Percentiles rank a stretch among this genome's conserved stretches.
These are phyloP conservation scores for Penicillium sp. DNA, from an alignment of 2,329 filamentous ascomycete species.

Conservation along the genomic window DNA sequence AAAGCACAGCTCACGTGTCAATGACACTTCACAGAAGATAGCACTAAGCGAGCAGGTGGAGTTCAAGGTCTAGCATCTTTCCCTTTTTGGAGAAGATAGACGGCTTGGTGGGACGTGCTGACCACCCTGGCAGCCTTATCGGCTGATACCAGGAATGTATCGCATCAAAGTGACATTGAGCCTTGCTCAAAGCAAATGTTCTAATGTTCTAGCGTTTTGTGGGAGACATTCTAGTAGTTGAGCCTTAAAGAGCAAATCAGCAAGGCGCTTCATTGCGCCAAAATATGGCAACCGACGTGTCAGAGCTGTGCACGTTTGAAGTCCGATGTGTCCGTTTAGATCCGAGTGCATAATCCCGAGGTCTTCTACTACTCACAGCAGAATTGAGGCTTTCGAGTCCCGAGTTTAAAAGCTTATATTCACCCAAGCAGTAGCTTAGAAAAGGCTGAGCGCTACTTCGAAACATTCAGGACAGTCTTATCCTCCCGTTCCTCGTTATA, in stretches of 20 bases:
- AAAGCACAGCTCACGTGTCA: too few relatives aligned
- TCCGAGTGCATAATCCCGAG: not conserved
- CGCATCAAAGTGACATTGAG: too few relatives aligned
- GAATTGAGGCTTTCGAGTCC: constrained; percentile 38
- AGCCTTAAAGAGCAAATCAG: too few relatives aligned
- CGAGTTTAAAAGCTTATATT: constrained; percentile 11
- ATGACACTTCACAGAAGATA: too few relatives aligned
- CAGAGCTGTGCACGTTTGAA: constrained; percentile 23
- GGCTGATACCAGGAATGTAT: not conserved
- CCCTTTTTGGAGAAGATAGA: not conserved
- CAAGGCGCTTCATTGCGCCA: too few relatives aligned
- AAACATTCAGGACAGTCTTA: too few relatives aligned
- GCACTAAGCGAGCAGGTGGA: not conserved
- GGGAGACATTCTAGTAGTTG: not conserved
- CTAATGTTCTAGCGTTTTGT: too few relatives aligned
- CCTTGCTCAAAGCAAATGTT: too few relatives aligned
- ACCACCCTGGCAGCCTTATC: too few relatives aligned
- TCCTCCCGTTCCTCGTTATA: constrained; percentile 26
- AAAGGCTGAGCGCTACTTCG: constrained; percentile 5
- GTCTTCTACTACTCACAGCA: constrained; percentile 18
- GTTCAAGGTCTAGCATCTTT: not conserved
- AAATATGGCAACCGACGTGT: not conserved
- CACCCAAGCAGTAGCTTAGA: constrained; percentile 11
- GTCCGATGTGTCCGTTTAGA: constrained; percentile 18
- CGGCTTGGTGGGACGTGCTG: not conserved